These are phyloP conservation scores for Picea sitchensis DNA, from an alignment of 75 land plant genomes.

Conservation along the genomic window DNA sequence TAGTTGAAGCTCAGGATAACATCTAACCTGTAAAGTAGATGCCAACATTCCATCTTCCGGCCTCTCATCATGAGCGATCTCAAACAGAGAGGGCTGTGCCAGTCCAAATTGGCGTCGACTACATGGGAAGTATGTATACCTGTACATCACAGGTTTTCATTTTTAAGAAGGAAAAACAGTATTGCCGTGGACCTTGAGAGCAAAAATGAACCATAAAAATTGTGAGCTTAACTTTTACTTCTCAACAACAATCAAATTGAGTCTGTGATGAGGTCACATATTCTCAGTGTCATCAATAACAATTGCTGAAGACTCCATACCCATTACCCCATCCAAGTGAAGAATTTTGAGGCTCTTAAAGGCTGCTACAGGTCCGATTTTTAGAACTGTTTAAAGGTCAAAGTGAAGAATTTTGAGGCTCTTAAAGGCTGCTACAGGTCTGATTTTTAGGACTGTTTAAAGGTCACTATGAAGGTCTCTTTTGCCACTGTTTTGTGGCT, in stretches of 20 bases:
- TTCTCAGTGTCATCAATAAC: constrained; percentile 96
- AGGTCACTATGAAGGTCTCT: too few species aligned
- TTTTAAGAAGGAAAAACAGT: background rate
- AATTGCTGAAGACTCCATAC: constrained; percentile 97
- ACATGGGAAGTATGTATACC: constrained; percentile 47
- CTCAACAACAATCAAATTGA: constrained; percentile 91
- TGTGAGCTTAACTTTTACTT: constrained; percentile 52
- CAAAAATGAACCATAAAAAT: constrained; percentile 21
- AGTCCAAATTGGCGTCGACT: constrained; percentile 47
- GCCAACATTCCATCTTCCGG: constrained; percentile 39
- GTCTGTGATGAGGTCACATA: constrained; percentile 97
- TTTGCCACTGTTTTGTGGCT: too few species aligned
- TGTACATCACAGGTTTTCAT: constrained; percentile 10
- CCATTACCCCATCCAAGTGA: constrained; percentile 83
- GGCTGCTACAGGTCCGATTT: too few species aligned
- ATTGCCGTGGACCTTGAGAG: constrained; percentile 24
- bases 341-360: too few species aligned
- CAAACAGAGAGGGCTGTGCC: constrained; percentile 44
- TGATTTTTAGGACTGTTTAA: too few species aligned
- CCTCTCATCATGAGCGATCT: constrained; percentile 44
- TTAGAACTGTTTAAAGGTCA: too few species aligned
- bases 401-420: too few species aligned
- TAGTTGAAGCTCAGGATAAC: background rate
- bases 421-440: too few species aligned
- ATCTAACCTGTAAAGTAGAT: constrained; percentile 30